Conservation (phyloP, 768 basidiomycete genomes). For the Trametes elegans region DNA sequence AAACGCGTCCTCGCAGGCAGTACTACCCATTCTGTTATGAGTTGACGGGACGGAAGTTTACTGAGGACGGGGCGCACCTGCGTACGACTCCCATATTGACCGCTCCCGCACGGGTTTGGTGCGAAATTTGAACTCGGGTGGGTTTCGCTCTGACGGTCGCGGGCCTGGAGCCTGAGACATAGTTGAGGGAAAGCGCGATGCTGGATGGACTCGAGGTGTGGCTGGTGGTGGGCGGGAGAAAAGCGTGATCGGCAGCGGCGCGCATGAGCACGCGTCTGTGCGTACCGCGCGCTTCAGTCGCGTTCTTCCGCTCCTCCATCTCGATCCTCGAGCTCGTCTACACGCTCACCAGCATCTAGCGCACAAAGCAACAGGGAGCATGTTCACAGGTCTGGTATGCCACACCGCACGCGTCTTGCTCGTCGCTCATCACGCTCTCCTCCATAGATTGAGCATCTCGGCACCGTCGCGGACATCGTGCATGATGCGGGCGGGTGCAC, state of each 20-base stretch:
- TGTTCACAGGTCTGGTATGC: constrained; percentile 82
- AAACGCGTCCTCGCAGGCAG: constrained; percentile 35
- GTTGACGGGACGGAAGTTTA: too few relatives aligned
- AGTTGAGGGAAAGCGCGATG: not conserved
- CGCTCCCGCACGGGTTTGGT: constrained; percentile 23
- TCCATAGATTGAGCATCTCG: constrained; percentile 84
- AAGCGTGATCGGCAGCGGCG: not conserved
- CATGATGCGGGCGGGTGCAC: constrained; percentile 77
- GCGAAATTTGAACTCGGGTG: constrained; percentile 20
- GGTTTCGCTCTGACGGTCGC: not conserved
- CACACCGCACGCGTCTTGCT: not conserved
- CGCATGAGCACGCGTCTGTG: not conserved
- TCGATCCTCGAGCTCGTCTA: not conserved
- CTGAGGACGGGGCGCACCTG: constrained; percentile 13
- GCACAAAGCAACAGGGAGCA: constrained; percentile 23
- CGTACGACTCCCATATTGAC: constrained; percentile 28
- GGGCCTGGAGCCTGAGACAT: constrained; percentile 12
- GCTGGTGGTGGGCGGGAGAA: constrained; percentile 3
- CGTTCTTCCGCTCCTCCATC: not conserved
- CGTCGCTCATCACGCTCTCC: constrained; percentile 9
- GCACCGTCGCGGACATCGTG: constrained; percentile 63
- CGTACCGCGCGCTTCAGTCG: not conserved
- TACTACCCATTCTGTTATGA: constrained; percentile 24
- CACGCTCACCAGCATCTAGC: not conserved
- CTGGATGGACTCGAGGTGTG: too few relatives aligned